phyloP scores from a whole-genome alignment of 2,329 filamentous ascomycete species.

The Hypomyces perniciosus region DNA sequence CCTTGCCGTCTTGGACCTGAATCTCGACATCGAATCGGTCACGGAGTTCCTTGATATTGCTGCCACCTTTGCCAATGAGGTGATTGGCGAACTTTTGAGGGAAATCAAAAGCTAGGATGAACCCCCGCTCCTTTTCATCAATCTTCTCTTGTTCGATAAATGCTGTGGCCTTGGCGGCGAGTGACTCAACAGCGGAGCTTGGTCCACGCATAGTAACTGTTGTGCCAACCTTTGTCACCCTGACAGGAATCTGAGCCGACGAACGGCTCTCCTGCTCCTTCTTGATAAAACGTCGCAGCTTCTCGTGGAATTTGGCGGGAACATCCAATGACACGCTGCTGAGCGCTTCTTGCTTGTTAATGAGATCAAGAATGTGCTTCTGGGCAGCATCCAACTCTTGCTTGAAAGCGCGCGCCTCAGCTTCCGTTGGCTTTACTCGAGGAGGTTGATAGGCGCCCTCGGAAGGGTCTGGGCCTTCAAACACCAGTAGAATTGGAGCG shows the following conservation, averaged over 20 bases:
- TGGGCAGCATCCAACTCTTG: constrained; percentile 50
- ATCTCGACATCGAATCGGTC: constrained; percentile 68
- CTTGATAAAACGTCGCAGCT: constrained; percentile 57
- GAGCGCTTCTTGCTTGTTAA: constrained; percentile 54
- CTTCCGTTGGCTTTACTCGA: constrained; percentile 44
- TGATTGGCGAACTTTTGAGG: constrained; percentile 92
- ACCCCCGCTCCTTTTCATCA: constrained; percentile 90
- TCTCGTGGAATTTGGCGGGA: constrained; percentile 58
- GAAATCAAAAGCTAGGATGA: constrained; percentile 82
- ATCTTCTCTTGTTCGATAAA: constrained; percentile 85
- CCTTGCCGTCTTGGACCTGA: constrained; percentile 87
- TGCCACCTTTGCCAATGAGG: constrained; percentile 62
- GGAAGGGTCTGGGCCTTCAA: constrained; percentile 55
- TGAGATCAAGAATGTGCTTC: constrained; percentile 51
- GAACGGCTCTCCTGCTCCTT: constrained; percentile 54
- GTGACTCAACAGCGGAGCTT: constrained; percentile 60
- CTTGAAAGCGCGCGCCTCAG: constrained; percentile 49
- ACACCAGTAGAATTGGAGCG: constrained; percentile 65
- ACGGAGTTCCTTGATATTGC: constrained; percentile 59
- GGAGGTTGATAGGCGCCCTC: constrained; percentile 48
- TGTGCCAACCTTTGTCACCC: constrained; percentile 53
- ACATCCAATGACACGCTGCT: constrained; percentile 49
- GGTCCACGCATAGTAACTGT: constrained; percentile 73
- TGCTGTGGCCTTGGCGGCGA: constrained; percentile 65
- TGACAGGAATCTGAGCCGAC: constrained; percentile 53